phyloP scores from a whole-genome alignment of 2,329 filamentous ascomycete genomes.

The Diplodia seriata region DNA sequence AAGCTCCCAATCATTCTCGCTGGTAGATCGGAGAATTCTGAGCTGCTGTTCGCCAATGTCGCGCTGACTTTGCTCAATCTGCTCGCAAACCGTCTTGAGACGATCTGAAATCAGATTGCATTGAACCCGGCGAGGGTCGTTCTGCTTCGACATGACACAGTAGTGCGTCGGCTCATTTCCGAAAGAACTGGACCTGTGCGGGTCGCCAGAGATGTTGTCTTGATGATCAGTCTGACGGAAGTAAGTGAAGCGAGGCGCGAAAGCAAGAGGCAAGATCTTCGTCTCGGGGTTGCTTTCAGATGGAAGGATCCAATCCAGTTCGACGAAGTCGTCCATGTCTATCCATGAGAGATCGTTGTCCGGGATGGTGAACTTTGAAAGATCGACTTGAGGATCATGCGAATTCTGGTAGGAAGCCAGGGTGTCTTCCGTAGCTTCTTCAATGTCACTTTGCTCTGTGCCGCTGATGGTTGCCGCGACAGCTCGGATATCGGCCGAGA shows the following conservation, averaged over 20 bases:
- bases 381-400: slow-evolving; percentile 60
- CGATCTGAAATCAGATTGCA: slow-evolving; percentile 83
- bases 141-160: slow-evolving; percentile 81
- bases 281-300: slow-evolving; percentile 90
- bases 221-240: slow-evolving; percentile 95
- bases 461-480: slow-evolving; percentile 89
- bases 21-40: slow-evolving; percentile 57
- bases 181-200: slow-evolving; percentile 84
- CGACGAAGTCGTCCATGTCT: slow-evolving; percentile 99
- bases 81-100: slow-evolving; percentile 76
- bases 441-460: slow-evolving; percentile 77
- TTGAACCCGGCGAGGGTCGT: slow-evolving; percentile 86
- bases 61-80: slow-evolving; percentile 76
- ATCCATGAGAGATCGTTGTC: slow-evolving; percentile 97
- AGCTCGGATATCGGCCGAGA: slow-evolving; percentile 89
- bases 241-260: slow-evolving; percentile 93
- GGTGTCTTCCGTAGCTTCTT: slow-evolving; percentile 68
- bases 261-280: slow-evolving; percentile 90
- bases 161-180: slow-evolving; percentile 92
- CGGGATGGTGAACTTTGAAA: slow-evolving; percentile 92
- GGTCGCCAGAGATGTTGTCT: slow-evolving; percentile 78
- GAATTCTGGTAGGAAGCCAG: slow-evolving; percentile 62
- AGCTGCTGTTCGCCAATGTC: slow-evolving; percentile 79
- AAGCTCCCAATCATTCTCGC: slow-evolving; percentile 60
- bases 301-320: slow-evolving; percentile 94